These are phyloP conservation scores for Collybiopsis luxurians DNA, from an alignment of 768 basidiomycete species.

Conservation along the genomic window DNA sequence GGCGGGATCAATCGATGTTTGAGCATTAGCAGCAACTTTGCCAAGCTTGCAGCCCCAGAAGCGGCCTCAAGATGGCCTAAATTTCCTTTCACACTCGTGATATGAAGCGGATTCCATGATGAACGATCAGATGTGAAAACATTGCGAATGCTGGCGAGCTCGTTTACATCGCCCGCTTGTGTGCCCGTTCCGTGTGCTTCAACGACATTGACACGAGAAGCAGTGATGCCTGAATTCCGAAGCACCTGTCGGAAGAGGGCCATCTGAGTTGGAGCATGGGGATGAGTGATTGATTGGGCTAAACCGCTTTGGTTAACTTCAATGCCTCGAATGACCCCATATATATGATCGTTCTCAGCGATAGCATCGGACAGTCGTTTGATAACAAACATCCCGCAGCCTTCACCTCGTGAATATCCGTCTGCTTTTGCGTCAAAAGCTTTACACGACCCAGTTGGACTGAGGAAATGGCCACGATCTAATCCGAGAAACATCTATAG, in stretches of 20 bases:
- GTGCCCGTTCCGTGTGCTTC: slow-evolving; percentile 80
- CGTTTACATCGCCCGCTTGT: slow-evolving; percentile 66
- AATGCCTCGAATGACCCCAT: slow-evolving; percentile 65
- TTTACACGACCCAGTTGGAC: slow-evolving; percentile 64
- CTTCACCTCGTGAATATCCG: slow-evolving; percentile 71
- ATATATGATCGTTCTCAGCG: slow-evolving; percentile 62
- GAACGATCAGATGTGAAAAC: slow-evolving; percentile 46
- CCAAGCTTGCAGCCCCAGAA: slow-evolving; percentile 69
- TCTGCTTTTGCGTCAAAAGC: slow-evolving; percentile 71
- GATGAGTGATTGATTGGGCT: slow-evolving; percentile 69
- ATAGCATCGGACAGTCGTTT: slow-evolving; percentile 69
- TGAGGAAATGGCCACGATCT: slow-evolving; percentile 67
- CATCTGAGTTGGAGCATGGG: slow-evolving; percentile 61
- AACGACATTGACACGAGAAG: slow-evolving; percentile 52
- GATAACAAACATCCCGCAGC: slow-evolving; percentile 67
- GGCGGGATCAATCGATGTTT: slow-evolving; percentile 51
- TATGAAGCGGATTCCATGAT: slow-evolving; percentile 49
- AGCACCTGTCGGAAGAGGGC: slow-evolving; percentile 52
- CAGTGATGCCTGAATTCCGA: slow-evolving; percentile 38
- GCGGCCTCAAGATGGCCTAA: slow-evolving; percentile 77
- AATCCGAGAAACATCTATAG: slow-evolving; percentile 67
- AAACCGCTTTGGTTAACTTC: slow-evolving; percentile 73
- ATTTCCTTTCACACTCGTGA: slow-evolving; percentile 72
- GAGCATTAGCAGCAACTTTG: slow-evolving; percentile 71
- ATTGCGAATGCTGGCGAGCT: slow-evolving; percentile 58